Conservation (phyloP, 345 rosid species). For the Populus tremula region DNA sequence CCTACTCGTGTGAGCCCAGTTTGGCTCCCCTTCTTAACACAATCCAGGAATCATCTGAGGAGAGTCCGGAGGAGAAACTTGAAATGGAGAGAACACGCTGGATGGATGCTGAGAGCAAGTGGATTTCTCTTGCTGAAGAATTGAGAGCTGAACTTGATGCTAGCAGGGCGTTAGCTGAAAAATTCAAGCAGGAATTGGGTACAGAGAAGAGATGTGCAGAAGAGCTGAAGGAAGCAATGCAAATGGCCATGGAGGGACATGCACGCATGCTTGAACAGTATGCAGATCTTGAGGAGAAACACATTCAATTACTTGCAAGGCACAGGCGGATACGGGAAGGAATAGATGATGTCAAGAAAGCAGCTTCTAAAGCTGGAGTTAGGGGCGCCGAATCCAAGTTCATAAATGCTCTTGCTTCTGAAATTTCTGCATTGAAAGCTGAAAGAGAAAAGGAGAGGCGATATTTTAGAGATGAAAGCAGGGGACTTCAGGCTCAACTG, state of each 20-base stretch:
- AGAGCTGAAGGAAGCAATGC: slow-evolving; percentile 92
- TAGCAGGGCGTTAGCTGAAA: slow-evolving; percentile 53
- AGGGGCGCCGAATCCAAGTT: slow-evolving; percentile 89
- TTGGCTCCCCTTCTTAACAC: slow-evolving; percentile 39
- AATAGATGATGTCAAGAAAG: slow-evolving; percentile 86
- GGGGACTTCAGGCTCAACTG: slow-evolving; percentile 80
- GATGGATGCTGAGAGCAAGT: slow-evolving; percentile 84
- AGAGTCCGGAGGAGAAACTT: slow-evolving; percentile 50
- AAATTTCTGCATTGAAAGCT: slow-evolving; percentile 79
- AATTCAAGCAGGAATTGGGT: slow-evolving; percentile 66
- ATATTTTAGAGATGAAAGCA: slow-evolving; percentile 82
- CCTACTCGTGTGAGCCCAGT: slow-evolving; percentile 54
- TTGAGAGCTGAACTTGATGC: slow-evolving; percentile 74
- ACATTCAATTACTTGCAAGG: slow-evolving; percentile 84
- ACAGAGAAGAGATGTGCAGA: slow-evolving; percentile 78
- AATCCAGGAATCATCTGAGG: slow-evolving; percentile 61
- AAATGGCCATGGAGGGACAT: slow-evolving; percentile 92
- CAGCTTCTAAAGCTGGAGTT: slow-evolving; percentile 89
- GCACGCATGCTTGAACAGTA: slow-evolving; percentile 96
- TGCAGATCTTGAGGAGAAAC: slow-evolving; percentile 93
- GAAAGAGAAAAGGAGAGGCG: slow-evolving; percentile 83
- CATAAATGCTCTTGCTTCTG: slow-evolving; percentile 88
- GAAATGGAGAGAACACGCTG: slow-evolving; percentile 62
- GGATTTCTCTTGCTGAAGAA: slow-evolving; percentile 90
- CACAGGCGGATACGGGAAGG: slow-evolving; percentile 90